Conservation (phyloP, 305 asterid species). For the Fraxinus albicans region DNA sequence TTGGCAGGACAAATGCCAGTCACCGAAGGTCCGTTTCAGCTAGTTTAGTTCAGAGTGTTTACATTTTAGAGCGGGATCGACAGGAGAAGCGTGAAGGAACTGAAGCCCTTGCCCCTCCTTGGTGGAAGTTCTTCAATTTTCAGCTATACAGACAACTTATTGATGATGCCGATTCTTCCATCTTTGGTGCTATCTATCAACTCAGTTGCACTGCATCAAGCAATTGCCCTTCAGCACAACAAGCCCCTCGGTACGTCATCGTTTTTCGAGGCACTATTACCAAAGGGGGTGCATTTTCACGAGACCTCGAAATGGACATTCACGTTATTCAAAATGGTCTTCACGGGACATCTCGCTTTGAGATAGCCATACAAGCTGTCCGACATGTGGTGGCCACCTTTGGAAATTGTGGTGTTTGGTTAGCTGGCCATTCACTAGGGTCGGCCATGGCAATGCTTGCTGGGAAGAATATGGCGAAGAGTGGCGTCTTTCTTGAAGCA, state of each 20-base stretch:
- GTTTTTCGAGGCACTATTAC: conserved; percentile 91
- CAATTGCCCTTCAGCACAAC: conserved; percentile 6
- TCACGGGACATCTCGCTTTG: conserved; percentile 77
- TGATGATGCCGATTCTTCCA: conserved; percentile 72
- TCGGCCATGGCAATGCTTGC: conserved; percentile 85
- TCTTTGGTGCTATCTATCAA: conserved; percentile 77
- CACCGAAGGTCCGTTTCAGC: conserved; percentile 82
- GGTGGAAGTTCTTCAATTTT: conserved; percentile 79
- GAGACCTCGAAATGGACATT: conserved; percentile 76
- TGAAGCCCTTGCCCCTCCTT: conserved; percentile 82
- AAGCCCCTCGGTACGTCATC: conserved; percentile 54
- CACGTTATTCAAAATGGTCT: conserved; percentile 70
- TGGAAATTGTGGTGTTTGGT: conserved; percentile 65
- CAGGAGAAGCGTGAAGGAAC: conserved; percentile 63
- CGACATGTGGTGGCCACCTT: conserved; percentile 64
- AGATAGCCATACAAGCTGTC: conserved; percentile 74
- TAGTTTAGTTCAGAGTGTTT: conserved; percentile 82
- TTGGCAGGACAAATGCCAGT: conserved; percentile 58
- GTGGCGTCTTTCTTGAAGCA: conserved; percentile 58
- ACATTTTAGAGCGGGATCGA: conserved; percentile 79
- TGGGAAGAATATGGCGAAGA: conserved; percentile 80
- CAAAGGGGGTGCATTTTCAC: conserved; percentile 75
- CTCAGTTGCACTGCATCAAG: conserved; percentile 32
- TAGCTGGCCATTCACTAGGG: conserved; percentile 90
- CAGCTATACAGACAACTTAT: conserved; percentile 53